A percentile compares a stretch with the other conserved stretches of the same genome.
Evolutionary conservation across 192 early-diverging fungal species (phyloP).

Genomic region (Nowakowskiella sp.): DNA sequence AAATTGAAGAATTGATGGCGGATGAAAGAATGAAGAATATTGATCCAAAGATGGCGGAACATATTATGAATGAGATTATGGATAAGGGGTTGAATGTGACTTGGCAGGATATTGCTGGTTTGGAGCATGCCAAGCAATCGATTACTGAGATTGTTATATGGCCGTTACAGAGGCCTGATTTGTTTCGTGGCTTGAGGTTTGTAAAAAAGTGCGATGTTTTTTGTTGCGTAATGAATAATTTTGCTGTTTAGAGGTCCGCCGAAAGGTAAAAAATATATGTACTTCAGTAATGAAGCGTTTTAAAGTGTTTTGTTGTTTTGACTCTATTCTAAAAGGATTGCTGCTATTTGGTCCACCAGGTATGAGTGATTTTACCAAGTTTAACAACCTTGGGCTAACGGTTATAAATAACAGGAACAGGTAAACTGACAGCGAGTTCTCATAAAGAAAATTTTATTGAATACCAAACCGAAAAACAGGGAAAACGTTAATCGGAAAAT

Average conservation of each 20-base stretch:
- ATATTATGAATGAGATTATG: conserved; percentile 84
- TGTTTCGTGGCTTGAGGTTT: conserved; percentile 71
- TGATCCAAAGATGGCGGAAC: conserved; percentile 80
- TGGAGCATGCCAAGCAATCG: conserved; percentile 72
- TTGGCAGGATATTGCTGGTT: conserved; percentile 75
- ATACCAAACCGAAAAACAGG: conserved; percentile 19
- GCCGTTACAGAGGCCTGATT: conserved; percentile 70
- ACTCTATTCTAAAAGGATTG: conserved; percentile 33
- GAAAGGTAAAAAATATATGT: conserved; percentile 50
- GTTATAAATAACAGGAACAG: conserved; percentile 6
- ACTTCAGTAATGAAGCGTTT: background rate
- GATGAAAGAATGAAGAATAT: conserved; percentile 78
- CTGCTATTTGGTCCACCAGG: conserved; percentile 87
- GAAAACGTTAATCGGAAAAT: conserved; percentile 85
- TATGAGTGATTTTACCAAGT: conserved; percentile 32
- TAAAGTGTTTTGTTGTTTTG: background rate
- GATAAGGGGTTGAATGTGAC: conserved; percentile 44
- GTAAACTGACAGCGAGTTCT: conserved; percentile 1
- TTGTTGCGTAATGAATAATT: too few relatives aligned
- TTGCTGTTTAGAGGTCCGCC: conserved; percentile 47
- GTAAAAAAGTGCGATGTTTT: background rate
- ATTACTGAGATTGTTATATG: conserved; percentile 75
- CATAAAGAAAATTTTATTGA: background rate
- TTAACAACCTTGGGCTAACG: background rate
- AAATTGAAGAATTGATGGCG: conserved; percentile 20